These are phyloP conservation scores for Coemansia sp. DNA, from an alignment of 192 early-diverging fungal species.

Conservation along the genomic window DNA sequence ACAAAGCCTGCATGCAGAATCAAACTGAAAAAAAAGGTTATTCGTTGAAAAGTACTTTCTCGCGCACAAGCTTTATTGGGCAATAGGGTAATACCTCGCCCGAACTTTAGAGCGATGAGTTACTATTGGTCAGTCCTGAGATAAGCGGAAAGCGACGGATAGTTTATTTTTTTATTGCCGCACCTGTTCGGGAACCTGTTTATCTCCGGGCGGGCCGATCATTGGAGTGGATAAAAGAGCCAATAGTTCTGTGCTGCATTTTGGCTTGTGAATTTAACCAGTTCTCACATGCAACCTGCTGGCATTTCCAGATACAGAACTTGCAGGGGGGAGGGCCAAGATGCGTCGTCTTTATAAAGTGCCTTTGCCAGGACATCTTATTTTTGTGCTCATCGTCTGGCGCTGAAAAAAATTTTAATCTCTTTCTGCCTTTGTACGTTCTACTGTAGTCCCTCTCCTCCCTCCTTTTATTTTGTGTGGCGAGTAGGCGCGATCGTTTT, in stretches of 20 bases:
- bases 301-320: no score
- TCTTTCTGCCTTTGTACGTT: slow-evolving; percentile 1
- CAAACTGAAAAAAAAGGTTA: not conserved
- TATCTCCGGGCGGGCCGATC: not conserved
- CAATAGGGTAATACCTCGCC: not conserved
- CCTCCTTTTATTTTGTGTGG: slow-evolving; percentile 4
- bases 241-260: not conserved
- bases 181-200: not conserved
- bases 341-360: not conserved
- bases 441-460: not conserved
- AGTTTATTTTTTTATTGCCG: not conserved
- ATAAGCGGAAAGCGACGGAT: not conserved
- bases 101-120: not conserved
- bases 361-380: not conserved
- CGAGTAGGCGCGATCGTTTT: not conserved
- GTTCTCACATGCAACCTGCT: not conserved
- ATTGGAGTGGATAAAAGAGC: not conserved
- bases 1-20: not conserved
- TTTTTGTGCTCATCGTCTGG: not conserved
- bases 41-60: not conserved
- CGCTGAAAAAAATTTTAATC: not conserved
- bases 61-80: not conserved
- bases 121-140: not conserved
- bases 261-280: not conserved
- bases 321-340: no score